Evolutionary conservation across 345 rosid genomes (phyloP), one percentile per base, ranked within the genome.

Genomic region (Ailanthus altissimus): DNA sequence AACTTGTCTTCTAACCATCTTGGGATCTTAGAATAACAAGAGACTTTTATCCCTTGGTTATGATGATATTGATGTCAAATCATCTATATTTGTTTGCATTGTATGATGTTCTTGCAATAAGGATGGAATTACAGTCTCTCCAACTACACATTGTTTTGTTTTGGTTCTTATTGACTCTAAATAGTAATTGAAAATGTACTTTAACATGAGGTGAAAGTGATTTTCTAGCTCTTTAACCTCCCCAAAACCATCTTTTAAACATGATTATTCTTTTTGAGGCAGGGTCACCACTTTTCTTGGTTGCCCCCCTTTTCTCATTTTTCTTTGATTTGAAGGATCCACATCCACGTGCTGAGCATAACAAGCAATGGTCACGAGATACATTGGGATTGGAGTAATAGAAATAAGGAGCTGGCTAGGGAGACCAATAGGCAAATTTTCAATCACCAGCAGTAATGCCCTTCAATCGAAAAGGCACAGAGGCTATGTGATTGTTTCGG

Each of bases 331-430:
- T 45, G 72, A 75, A 74, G 59, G 75, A 36, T 72, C 74, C 85
- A 78, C 78, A 36, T 72, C 74, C 85, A 80, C 78, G 70, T 78
- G 82, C 74, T 68, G 36, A 58, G 77, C 82, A 80, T 56, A 32
- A 51, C 59, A 23, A 45, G 64, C 78, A 79, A 53, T 61, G 68
- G 54, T 73, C 81, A 75, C 82, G 59, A 68, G 50, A 72, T 36
- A 62, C 54, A 51, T 58, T 46, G 85, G 76, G 87, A 77, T 81
- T 74, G 72, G 65, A 50, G 57, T 26, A 42, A 68, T 49, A 38
- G 11, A 49, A 57, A 11, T 15, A 47, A 5, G 46, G 26, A 25
- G 73, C 18, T 45, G 15, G 23, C 32, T 26, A 25, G 16, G 18
- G 26, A 38, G 20, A 43, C 46, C 36, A 20, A 23, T 26, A 8